phyloP scores from a whole-genome alignment of 306 rosid species.

The Gillenia trifoliata region DNA sequence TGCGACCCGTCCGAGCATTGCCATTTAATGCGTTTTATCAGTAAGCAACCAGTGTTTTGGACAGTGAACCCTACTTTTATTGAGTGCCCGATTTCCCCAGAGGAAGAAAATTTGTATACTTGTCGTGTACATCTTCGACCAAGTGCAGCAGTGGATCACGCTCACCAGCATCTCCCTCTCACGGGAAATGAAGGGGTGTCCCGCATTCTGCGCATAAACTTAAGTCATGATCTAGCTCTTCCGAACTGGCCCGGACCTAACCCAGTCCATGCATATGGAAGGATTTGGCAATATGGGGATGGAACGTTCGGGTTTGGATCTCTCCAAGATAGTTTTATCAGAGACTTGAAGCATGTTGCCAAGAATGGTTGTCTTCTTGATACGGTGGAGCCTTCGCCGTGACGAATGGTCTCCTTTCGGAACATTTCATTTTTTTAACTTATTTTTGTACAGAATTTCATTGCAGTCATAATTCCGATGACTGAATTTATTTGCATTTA shows the following conservation, averaged over 20 bases:
- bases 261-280: constrained; percentile 64
- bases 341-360: constrained; percentile 68
- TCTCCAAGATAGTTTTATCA: constrained; percentile 62
- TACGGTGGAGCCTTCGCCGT: constrained; percentile 32
- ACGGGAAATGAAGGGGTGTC: constrained; percentile 40
- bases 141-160: constrained; percentile 26
- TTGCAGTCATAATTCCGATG: not conserved
- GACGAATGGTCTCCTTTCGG: constrained; percentile 20
- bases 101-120: constrained; percentile 60
- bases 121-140: constrained; percentile 70
- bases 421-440: not conserved
- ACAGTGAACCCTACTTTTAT: constrained; percentile 44
- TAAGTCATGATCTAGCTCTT: constrained; percentile 65
- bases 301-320: constrained; percentile 92
- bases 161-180: constrained; percentile 32
- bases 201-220: constrained; percentile 59
- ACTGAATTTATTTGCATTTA: not conserved
- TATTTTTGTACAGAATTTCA: constrained; percentile 19
- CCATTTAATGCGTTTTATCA: constrained; percentile 1
- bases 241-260: constrained; percentile 48
- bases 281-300: constrained; percentile 79
- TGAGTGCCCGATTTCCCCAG: constrained; percentile 63
- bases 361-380: constrained; percentile 57
- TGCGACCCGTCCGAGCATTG: constrained; percentile 52
- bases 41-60: constrained; percentile 64